phyloP scores from a whole-genome alignment of 495 filamentous ascomycete species.

The Glarea lozoyensis region DNA sequence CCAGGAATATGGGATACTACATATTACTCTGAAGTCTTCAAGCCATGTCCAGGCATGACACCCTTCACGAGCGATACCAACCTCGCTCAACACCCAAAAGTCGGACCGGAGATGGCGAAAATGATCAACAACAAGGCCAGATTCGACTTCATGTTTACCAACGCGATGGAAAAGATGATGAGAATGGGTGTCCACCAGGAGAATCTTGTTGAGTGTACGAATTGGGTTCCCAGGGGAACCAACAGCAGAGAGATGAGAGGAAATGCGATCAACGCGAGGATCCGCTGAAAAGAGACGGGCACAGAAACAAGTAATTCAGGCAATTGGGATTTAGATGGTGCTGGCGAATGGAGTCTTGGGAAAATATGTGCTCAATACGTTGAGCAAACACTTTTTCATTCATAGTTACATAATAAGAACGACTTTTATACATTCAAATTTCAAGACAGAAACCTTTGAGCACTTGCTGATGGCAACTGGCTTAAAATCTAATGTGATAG shows the following conservation, averaged over 20 bases:
- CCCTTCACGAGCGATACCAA: not conserved
- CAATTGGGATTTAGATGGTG: too few species aligned
- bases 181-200: not conserved
- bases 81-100: not conserved
- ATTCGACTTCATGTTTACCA: not conserved
- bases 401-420: too few species aligned
- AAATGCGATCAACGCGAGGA: not conserved
- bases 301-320: too few species aligned
- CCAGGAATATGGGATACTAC: conserved; percentile 26
- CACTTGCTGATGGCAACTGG: too few species aligned
- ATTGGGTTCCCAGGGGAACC: not conserved
- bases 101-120: conserved; percentile 23
- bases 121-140: conserved; percentile 25
- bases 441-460: too few species aligned
- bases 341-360: too few species aligned
- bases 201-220: conserved; percentile 3
- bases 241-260: not conserved
- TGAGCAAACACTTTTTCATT: too few species aligned
- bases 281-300: too few species aligned
- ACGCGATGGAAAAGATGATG: not conserved
- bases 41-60: not conserved
- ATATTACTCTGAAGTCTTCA: conserved; percentile 21
- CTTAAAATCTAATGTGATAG: too few species aligned
- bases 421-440: too few species aligned
- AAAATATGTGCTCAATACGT: too few species aligned